Conservation (phyloP, 2,329 filamentous ascomycete genomes). For the Aureobasidium melanogenum region DNA sequence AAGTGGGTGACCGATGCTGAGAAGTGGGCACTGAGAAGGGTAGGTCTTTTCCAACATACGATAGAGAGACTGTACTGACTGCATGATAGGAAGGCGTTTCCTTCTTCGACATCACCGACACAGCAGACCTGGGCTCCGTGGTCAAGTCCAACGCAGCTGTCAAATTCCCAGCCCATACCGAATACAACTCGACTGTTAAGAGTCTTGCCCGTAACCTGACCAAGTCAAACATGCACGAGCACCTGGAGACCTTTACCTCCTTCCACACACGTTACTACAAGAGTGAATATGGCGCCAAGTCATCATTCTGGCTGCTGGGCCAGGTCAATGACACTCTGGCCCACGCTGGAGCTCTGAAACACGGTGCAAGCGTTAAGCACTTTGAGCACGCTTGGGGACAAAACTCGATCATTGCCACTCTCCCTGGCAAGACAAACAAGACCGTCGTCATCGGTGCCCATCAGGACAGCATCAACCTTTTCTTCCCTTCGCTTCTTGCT, state of each 20-base stretch:
- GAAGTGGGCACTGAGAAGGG: conserved; percentile 84
- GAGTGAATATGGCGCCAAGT: conserved; percentile 69
- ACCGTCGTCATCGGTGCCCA: conserved; percentile 86
- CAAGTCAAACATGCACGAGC: conserved; percentile 65
- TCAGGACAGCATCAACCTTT: conserved; percentile 92
- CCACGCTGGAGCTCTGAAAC: conserved; percentile 58
- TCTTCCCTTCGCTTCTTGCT: conserved; percentile 70
- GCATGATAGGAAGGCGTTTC: conserved; percentile 57
- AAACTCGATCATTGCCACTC: conserved; percentile 80
- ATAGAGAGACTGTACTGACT: neutral
- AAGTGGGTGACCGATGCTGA: conserved; percentile 87
- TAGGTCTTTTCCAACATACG: conserved; percentile 35
- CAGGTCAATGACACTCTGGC: conserved; percentile 65
- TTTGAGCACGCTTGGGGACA: conserved; percentile 85
- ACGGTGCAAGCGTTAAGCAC: conserved; percentile 59
- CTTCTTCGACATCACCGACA: conserved; percentile 92
- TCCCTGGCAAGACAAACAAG: conserved; percentile 75
- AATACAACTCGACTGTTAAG: conserved; percentile 56
- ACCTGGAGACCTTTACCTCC: conserved; percentile 68
- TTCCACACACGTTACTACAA: conserved; percentile 81
- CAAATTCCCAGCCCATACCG: conserved; percentile 58
- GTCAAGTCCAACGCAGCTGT: conserved; percentile 30
- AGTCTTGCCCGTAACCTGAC: conserved; percentile 60
- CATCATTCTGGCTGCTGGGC: conserved; percentile 75
- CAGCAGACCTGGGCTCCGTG: conserved; percentile 51